phyloP scores from a whole-genome alignment of 1,284 basidiomycete genomes.

The Mycena sp. region DNA sequence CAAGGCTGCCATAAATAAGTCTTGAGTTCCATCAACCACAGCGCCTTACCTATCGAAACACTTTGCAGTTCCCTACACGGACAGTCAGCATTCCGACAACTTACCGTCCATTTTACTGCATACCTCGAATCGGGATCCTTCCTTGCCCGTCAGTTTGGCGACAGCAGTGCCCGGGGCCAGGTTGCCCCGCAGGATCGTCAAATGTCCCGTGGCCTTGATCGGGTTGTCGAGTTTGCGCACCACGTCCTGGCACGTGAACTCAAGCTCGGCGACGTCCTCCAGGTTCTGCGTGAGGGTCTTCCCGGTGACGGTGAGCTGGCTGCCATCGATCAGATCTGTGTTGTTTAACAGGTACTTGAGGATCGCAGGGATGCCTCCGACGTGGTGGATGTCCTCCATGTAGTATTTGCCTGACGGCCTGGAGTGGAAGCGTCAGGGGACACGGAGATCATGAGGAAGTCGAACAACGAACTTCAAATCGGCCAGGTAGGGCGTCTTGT shows the following conservation, averaged over 20 bases:
- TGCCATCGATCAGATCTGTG: constrained; percentile 90
- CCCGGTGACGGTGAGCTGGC: constrained; percentile 93
- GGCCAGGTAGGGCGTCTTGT: constrained; percentile 93
- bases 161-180: constrained; percentile 93
- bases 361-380: constrained; percentile 88
- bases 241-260: constrained; percentile 86
- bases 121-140: constrained; percentile 89
- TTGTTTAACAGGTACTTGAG: constrained; percentile 90
- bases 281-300: constrained; percentile 95
- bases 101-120: neutral
- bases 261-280: constrained; percentile 79
- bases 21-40: neutral
- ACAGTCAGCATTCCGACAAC: neutral
- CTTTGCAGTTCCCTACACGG: constrained; percentile 69
- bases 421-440: too few species aligned
- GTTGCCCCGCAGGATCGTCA: constrained; percentile 92
- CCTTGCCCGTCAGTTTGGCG: constrained; percentile 96
- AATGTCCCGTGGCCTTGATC: constrained; percentile 92
- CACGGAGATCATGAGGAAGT: too few species aligned
- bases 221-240: constrained; percentile 84
- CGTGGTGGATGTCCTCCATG: constrained; percentile 96
- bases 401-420: constrained; percentile 94
- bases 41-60: constrained; percentile 76
- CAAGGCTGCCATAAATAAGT: constrained; percentile 59
- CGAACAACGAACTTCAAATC: constrained; percentile 88